These are phyloP conservation scores for Arthrinium phaeospermum DNA, from an alignment of 2,329 filamentous ascomycete genomes.

Conservation along the genomic window DNA sequence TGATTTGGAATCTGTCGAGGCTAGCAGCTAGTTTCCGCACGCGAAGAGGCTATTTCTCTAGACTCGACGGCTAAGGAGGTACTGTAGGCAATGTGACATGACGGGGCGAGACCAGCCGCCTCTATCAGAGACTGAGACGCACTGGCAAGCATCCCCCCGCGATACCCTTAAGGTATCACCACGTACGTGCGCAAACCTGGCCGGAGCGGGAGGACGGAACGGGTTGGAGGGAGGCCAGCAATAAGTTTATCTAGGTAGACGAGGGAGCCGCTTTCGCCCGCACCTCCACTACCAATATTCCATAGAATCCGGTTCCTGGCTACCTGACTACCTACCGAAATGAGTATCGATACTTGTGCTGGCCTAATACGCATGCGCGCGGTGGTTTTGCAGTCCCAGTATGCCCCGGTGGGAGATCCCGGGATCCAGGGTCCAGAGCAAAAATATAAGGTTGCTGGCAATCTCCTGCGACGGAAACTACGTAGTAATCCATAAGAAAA, in stretches of 20 bases:
- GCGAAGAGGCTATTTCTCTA: background rate
- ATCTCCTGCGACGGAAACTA: background rate
- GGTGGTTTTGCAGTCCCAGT: background rate
- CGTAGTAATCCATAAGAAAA: background rate
- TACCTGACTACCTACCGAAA: background rate
- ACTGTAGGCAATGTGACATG: background rate
- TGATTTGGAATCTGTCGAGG: background rate
- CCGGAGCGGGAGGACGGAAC: background rate
- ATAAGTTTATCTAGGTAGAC: background rate
- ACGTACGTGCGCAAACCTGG: background rate
- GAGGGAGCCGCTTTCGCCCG: background rate
- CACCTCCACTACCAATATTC: background rate
- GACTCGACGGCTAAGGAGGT: background rate
- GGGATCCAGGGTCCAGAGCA: background rate
- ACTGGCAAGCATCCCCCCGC: background rate
- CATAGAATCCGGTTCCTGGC: background rate
- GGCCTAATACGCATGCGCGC: background rate
- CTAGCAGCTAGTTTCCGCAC: background rate
- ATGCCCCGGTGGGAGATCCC: background rate
- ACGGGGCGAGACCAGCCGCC: background rate
- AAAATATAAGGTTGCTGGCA: background rate
- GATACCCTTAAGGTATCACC: background rate
- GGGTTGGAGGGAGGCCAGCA: background rate
- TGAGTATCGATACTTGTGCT: background rate
- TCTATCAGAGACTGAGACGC: background rate